phyloP scores from a whole-genome alignment of 202 grass and related monocot species.

The Musa balbisiana region DNA sequence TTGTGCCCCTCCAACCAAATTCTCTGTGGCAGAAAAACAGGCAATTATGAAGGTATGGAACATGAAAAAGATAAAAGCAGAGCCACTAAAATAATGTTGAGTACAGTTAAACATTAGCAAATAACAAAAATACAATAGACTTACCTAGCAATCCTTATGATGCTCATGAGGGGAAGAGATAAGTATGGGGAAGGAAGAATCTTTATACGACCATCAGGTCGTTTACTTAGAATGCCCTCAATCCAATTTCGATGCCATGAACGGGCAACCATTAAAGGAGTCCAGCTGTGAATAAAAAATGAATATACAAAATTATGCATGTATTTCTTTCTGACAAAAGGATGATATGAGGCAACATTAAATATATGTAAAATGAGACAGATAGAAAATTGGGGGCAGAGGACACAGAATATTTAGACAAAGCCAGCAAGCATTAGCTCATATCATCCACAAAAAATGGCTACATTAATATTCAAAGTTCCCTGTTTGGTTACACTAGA shows the following conservation, averaged over 20 bases:
- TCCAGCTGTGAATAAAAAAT: constrained; percentile 41
- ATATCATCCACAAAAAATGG: not conserved
- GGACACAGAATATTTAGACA: not conserved
- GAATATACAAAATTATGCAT: not conserved
- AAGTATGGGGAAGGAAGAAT: constrained; percentile 83
- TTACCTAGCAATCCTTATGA: constrained; percentile 87
- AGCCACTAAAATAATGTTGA: not conserved
- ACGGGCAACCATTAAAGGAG: constrained; percentile 82
- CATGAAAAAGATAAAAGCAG: not conserved
- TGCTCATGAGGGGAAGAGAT: constrained; percentile 90
- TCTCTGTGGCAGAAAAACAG: constrained; percentile 39
- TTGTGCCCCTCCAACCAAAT: constrained; percentile 62
- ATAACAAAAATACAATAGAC: constrained; percentile 8
- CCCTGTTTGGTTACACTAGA: too few species aligned
- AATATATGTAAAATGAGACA: too few species aligned
- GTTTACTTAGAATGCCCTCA: constrained; percentile 70
- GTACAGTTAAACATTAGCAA: not conserved
- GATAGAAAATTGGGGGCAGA: not conserved
- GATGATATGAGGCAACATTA: too few species aligned
- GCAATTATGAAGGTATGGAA: not conserved
- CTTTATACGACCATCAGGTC: constrained; percentile 33
- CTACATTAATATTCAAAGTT: not conserved
- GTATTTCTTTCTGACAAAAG: not conserved
- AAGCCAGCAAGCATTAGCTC: not conserved
- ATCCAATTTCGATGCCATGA: constrained; percentile 81